Base-by-base conservation (phyloP, 2,329 filamentous ascomycete genomes). In the Colletotrichum tofieldiae region DNA sequence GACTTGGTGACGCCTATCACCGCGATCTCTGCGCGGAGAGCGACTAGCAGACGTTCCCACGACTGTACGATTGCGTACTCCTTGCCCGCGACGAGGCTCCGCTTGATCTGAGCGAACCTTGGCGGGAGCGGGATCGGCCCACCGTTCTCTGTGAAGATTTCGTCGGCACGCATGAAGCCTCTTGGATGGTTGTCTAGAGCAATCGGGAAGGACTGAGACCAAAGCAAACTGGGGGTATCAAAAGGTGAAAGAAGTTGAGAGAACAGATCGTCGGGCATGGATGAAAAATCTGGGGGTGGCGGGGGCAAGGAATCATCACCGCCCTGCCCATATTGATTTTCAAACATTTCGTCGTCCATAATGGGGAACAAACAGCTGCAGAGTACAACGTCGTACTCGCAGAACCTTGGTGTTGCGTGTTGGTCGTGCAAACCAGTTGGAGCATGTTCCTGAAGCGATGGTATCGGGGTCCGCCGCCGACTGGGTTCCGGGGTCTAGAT, bases 61-160 rank as follows among this genome's bases (percentile, higher is more conserved):
- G 86, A 88, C 6, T 86, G 86, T 75, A 86, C 84, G 64, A 91
- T 81, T 63, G 84, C 86, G 29, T 83, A 79, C 72, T 92, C 90
- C 76, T 87, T 86, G 63, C 88, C 88, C 43, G 82, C 84, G 49
- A 89, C 85, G 58, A 91, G 84, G 23, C 82, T 84, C 67, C 84
- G 84, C 79, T 91, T 91, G 76, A 90, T 84, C 74, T 85, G 84
- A 58, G 86, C 87, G 74, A 90, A 91, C 37, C 89, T 87, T 54
- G 84, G 84, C n/a, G 88, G 88, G 9, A 91, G 81, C n/a, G 88
- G 87, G 26, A 90, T 73, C n/a, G 73, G 73, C n/a, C 58, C 73
- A 39, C 69, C 69, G n/a, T 72, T 65, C 45, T 72, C 69, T n/a
- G 69, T 69, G 37, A 72, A 72, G 20, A 72, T 65, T 54, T 74